Evolutionary conservation across 116 monocot species (phyloP).

Genomic region (Trichopus zeylanicus): DNA sequence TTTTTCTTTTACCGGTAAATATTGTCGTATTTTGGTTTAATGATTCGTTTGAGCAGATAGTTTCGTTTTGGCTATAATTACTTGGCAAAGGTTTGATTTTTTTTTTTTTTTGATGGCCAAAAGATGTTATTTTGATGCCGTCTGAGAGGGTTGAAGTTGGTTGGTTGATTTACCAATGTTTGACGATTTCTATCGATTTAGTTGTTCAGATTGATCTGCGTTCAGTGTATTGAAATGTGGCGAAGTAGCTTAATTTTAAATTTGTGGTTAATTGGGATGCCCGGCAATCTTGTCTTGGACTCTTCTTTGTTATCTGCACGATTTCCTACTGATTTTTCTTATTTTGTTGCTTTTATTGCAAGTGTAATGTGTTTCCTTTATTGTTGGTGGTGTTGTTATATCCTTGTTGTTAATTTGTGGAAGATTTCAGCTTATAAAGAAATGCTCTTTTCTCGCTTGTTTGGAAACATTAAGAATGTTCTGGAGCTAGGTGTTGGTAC

Average conservation of each 20-base stretch:
- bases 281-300: background rate
- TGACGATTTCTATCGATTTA: no score
- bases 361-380: background rate
- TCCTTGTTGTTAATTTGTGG: slow-evolving; percentile 3
- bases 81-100: no score
- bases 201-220: background rate
- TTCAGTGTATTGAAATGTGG: background rate
- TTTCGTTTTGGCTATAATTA: no score
- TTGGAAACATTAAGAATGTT: slow-evolving; percentile 33
- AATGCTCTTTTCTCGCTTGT: slow-evolving; percentile 43
- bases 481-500: slow-evolving; percentile 86
- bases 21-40: background rate
- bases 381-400: background rate
- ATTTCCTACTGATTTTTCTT: background rate
- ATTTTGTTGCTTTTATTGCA: background rate
- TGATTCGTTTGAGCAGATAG: background rate
- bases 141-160: no score
- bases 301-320: no score
- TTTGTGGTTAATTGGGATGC: background rate
- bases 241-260: background rate
- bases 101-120: no score
- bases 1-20: no score
- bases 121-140: no score
- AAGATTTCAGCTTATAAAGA: slow-evolving; percentile 67
- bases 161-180: no score